Conservation (phyloP, 192 early-diverging fungal species). For the Mortierella hygrophila region DNA sequence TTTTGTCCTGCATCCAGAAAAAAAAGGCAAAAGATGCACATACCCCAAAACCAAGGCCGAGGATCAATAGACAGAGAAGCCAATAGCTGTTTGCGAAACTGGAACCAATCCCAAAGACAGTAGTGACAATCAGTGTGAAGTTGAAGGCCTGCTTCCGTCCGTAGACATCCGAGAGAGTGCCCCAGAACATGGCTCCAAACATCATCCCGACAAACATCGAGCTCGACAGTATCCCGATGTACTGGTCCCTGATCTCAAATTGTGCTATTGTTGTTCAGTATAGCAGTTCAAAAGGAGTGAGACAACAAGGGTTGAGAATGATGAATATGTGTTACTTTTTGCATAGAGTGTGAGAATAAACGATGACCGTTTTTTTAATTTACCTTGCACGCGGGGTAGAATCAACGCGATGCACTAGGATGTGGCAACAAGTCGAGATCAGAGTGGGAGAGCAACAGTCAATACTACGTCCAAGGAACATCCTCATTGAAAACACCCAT, state of each 20-base stretch:
- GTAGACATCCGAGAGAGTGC: conserved; percentile 74
- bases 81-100: conserved; percentile 75
- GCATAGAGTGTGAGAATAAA: neutral
- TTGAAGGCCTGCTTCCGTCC: conserved; percentile 84
- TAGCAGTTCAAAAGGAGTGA: neutral
- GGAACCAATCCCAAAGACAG: conserved; percentile 78
- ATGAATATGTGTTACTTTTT: neutral
- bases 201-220: conserved; percentile 84
- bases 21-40: neutral
- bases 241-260: conserved; percentile 73
- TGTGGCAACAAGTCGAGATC: neutral
- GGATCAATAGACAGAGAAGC: conserved; percentile 71
- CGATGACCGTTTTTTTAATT: neutral
- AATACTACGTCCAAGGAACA: neutral
- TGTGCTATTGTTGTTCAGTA: conserved; percentile 58
- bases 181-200: conserved; percentile 89
- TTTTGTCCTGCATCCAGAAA: neutral
- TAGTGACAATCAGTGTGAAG: conserved; percentile 79
- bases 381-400: conserved; percentile 80
- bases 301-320: neutral
- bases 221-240: conserved; percentile 78
- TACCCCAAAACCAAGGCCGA: conserved; percentile 83
- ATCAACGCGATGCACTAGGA: conserved; percentile 75
- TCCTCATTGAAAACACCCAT: neutral
- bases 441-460: neutral